These are phyloP conservation scores for Neofusicoccum ribis DNA, from an alignment of 2,329 filamentous ascomycete species.

Conservation along the genomic window DNA sequence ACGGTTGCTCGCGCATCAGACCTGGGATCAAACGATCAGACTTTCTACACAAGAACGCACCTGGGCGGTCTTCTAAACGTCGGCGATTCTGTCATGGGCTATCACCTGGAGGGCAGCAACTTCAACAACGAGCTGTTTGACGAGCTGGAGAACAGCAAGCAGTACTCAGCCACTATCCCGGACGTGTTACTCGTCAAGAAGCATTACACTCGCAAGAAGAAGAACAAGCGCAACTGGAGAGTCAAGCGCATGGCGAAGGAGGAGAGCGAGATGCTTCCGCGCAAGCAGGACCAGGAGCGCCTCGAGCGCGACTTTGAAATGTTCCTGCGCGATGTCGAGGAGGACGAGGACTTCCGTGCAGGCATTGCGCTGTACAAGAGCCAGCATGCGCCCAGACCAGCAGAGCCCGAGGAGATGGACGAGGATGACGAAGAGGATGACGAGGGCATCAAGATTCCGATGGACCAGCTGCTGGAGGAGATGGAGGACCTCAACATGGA, in stretches of 20 bases:
- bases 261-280: constrained; percentile 80
- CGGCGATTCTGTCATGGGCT: constrained; percentile 94
- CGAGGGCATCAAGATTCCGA: constrained; percentile 54
- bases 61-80: constrained; percentile 81
- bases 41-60: constrained; percentile 89
- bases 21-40: constrained; percentile 80
- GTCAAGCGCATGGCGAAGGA: constrained; percentile 92
- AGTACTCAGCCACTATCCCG: constrained; percentile 76
- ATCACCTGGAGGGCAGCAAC: constrained; percentile 82
- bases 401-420: constrained; percentile 68
- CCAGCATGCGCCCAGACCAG: constrained; percentile 57
- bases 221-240: constrained; percentile 80
- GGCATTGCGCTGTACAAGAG: constrained; percentile 84
- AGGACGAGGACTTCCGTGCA: constrained; percentile 83
- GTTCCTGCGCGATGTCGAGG: constrained; percentile 95
- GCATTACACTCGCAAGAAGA: constrained; percentile 83
- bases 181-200: constrained; percentile 98
- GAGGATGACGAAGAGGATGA: constrained; percentile 52
- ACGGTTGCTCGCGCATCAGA: constrained; percentile 87
- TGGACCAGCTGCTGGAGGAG: constrained; percentile 74
- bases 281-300: constrained; percentile 83
- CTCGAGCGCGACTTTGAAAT: constrained; percentile 94
- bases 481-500: constrained; percentile 84
- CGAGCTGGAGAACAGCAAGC: constrained; percentile 73
- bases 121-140: constrained; percentile 90